Base-by-base conservation (phyloP, 2,329 filamentous ascomycete species). In the Trichocomaceae sp. region DNA sequence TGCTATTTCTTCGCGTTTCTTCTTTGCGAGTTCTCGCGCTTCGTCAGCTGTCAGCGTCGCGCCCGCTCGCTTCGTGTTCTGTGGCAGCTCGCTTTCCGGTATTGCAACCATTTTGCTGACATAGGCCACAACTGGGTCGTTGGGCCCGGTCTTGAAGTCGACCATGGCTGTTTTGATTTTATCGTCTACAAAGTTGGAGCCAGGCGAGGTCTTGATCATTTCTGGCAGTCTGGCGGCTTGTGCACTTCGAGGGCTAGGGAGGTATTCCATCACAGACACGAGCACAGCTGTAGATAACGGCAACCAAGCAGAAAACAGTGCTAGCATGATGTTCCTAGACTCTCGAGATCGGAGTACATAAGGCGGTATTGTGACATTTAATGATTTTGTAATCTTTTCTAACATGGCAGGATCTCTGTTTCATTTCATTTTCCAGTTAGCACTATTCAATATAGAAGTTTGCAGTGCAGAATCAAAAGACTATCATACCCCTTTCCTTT, bases 21-120 rank as follows among this genome's bases (percentile, higher is more conserved):
- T 88, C 15, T 90, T 82, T 0, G 88, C 93, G 56, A 96, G 74
- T 59, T 96, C 91, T 61, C 88, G 79, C 3, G 93, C 93, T 72
- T 97, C 93, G 59, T 96, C 93, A 1, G 90, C 87, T 39, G 83
- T 95, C 65, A 97, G 79, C 44, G 84, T 74, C 19, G 74, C 84
- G 0, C 86, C 85, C 15, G 83, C 80, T 46, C 89, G 81, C 70
- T 87, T 95, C 20, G 70, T 71, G 69, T 96, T 96, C 51, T 92
- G 83, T 0, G 89, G 88, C 5, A 99, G 77, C 63, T 99, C 92
- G 70, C 89, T 96, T 65, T 95, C 89, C 0, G 90, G 92, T 12
- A 99, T 80, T 0, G 93, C 93, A 1, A 97, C 88, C 90, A 99
- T 96, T 70, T 99, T 99, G 74, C 92, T 97, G 58, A 99, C 88